Percentiles rank a stretch among this genome's conserved stretches.
These are phyloP conservation scores for Penicillium cinerascens DNA, from an alignment of 495 filamentous ascomycete species.

Conservation along the genomic window DNA sequence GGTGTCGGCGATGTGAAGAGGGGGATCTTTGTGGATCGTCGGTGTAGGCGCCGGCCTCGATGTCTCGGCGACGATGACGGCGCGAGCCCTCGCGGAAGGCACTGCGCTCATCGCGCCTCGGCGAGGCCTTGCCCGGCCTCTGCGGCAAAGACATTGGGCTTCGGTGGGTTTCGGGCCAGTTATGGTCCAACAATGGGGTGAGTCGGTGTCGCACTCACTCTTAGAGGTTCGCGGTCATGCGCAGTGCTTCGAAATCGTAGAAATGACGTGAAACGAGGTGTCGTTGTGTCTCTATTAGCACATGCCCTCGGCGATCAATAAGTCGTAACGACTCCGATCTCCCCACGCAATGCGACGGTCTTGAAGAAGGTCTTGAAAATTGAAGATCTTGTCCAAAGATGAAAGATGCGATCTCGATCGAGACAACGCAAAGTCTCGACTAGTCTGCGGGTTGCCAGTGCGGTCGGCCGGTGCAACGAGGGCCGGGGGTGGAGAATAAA, in stretches of 20 bases:
- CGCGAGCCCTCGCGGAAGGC: slow-evolving; percentile 69
- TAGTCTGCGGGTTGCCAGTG: slow-evolving; percentile 7
- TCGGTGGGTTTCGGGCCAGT: not conserved
- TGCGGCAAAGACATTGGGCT: slow-evolving; percentile 63
- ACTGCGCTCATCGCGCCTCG: slow-evolving; percentile 54
- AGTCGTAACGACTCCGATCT: not conserved
- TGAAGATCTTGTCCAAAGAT: not conserved
- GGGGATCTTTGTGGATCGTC: slow-evolving; percentile 36
- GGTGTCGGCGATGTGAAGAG: slow-evolving; percentile 29
- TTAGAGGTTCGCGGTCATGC: slow-evolving; percentile 3
- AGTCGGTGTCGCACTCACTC: slow-evolving; percentile 3
- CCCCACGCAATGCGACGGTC: not conserved
- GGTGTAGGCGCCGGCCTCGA: slow-evolving; percentile 59
- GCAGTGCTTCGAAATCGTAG: not conserved
- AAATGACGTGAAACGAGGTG: not conserved
- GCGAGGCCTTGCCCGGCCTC: slow-evolving; percentile 55
- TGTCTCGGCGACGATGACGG: slow-evolving; percentile 63
- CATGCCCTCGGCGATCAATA: not conserved
- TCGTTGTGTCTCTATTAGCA: slow-evolving; percentile 1
- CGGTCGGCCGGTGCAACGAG: slow-evolving; percentile 31
- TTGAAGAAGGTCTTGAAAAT: not conserved
- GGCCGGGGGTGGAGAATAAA: slow-evolving; percentile 30
- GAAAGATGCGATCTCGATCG: not conserved
- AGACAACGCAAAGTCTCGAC: not conserved
- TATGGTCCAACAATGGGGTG: not conserved